Conservation (phyloP, 345 rosid genomes). For the Syzygium grande region DNA sequence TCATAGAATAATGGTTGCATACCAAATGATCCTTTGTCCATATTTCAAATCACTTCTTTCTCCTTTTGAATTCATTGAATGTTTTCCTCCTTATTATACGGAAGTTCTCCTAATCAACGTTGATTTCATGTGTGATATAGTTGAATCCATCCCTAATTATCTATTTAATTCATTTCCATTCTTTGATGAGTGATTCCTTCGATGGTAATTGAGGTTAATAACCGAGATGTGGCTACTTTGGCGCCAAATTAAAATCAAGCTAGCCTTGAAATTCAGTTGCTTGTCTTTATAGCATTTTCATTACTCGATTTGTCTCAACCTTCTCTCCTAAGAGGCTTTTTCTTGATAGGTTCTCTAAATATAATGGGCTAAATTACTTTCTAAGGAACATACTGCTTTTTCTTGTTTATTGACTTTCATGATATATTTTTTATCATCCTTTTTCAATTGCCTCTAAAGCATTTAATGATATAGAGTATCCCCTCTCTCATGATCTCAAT, state of each 20-base stretch:
- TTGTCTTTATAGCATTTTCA: no score
- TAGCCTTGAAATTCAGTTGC: background rate
- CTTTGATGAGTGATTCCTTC: no score
- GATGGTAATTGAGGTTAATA: no score
- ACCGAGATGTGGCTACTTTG: no score
- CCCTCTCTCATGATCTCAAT: background rate
- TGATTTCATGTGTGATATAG: background rate
- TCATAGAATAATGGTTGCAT: background rate
- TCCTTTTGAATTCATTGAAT: background rate
- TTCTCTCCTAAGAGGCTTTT: background rate
- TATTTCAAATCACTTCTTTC: background rate
- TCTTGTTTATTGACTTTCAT: background rate
- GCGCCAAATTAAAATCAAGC: background rate
- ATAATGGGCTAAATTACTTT: background rate
- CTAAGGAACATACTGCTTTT: background rate
- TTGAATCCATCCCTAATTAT: background rate
- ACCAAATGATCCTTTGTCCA: background rate
- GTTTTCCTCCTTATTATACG: fast-evolving
- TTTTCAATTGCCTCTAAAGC: background rate
- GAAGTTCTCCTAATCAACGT: background rate
- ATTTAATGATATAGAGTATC: no score
- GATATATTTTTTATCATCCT: background rate
- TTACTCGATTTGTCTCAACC: background rate
- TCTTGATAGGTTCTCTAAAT: no score
- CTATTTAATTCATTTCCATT: no score